Evolutionary conservation across 148 eudicot species (phyloP), one percentile per base, ranked within the genome.

Genomic region (Oxyria digyna): DNA sequence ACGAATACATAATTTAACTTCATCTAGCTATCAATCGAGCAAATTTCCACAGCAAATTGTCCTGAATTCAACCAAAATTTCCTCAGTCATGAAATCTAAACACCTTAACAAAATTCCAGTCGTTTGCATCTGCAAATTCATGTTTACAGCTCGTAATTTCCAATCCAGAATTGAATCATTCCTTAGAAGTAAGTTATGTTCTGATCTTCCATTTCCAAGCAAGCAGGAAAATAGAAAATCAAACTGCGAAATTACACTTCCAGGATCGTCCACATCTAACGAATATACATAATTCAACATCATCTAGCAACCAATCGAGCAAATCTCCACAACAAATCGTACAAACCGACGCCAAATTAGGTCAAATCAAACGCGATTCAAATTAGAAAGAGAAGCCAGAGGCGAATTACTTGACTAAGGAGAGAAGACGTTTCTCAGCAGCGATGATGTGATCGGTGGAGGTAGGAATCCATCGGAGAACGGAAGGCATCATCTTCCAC

Each of bases 361-460:
- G n/a, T n/a, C n/a, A n/a, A n/a, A n/a, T n/a, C n/a, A n/a, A n/a
- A n/a, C n/a, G n/a, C 13, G 31, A 23, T 11, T 27, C 0, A 24
- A 55, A 55, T 24, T 12, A 26, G n/a, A 55, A 52, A 52, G 26
- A 24, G 33, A 55, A 3, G 11, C 42, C 7, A 35, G 42, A 35
- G 26, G 43, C n/a, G 7, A 32, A 20, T 64, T 83, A 92, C 98
- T 80, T 94, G 82, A 94, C 84, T 35, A 88, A 54, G 29, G 97
- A 88, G 42, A 94, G 97, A 13, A 94, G 96, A 64, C 96, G 96
- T 67, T 84, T 86, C 64, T 89, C 91, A 52, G 96, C 82, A 46
- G 87, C 96, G 71, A 89, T 86, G 82, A 86, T 86, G 32, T 82
- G 91, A 35, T 89, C 87, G 55, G 96, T 81, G 68, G 96, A 89